Evolutionary conservation across 441 rosid species (phyloP).

Genomic region (Populus tomentosa): DNA sequence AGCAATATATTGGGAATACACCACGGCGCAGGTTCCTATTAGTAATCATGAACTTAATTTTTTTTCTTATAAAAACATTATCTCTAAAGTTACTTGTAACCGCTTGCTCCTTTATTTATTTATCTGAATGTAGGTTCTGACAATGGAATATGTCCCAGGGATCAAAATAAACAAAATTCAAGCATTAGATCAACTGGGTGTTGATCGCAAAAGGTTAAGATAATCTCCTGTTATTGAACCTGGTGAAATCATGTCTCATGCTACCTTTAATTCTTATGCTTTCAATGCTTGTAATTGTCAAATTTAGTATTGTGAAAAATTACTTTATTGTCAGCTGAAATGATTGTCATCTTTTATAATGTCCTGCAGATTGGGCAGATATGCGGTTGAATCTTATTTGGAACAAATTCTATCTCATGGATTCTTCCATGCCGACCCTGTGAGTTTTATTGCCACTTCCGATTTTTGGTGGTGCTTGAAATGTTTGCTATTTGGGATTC

Average conservation of each 20-base stretch:
- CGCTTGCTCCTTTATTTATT: constrained; percentile 8
- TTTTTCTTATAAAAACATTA: not conserved
- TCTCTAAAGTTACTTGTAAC: not conserved
- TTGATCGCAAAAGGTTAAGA: constrained; percentile 87
- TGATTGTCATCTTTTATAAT: constrained; percentile 2
- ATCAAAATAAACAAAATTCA: constrained; percentile 88
- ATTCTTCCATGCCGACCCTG: constrained; percentile 98
- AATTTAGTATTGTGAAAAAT: constrained; percentile 14
- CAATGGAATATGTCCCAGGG: constrained; percentile 99
- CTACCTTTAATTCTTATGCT: constrained; percentile 3
- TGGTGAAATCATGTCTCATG: constrained; percentile 8
- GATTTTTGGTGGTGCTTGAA: constrained; percentile 6
- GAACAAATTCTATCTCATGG: constrained; percentile 98
- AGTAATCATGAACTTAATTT: constrained; percentile 10
- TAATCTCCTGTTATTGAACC: constrained; percentile 6
- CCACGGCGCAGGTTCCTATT: constrained; percentile 84
- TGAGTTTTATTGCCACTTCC: constrained; percentile 28
- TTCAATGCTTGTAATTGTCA: not conserved
- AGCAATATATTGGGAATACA: constrained; percentile 70
- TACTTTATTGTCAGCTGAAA: constrained; percentile 13
- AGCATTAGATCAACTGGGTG: constrained; percentile 89
- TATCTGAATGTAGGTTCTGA: constrained; percentile 53
- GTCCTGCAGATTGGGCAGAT: constrained; percentile 73
- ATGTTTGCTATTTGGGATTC: not conserved
- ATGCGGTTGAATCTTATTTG: constrained; percentile 98